Conservation (phyloP, 2,329 filamentous ascomycete species). For the Fusarium tupiense region DNA sequence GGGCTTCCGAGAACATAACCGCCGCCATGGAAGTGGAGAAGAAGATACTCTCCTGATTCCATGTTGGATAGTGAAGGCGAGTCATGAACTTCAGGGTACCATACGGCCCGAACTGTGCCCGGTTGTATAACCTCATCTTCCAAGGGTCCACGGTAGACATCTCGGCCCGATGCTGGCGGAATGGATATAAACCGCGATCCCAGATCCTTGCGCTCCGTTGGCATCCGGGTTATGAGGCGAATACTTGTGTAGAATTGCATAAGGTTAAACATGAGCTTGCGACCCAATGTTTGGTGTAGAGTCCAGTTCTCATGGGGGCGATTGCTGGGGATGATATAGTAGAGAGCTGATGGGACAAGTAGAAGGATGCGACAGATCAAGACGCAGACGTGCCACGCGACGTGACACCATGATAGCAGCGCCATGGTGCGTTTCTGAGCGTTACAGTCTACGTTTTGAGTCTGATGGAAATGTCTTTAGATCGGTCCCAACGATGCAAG, state of each 20-base stretch:
- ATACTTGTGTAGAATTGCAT: neutral
- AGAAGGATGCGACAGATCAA: neutral
- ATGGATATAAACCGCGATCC: neutral
- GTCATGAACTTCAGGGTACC: neutral
- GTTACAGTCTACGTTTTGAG: rapidly evolving
- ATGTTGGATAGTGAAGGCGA: neutral
- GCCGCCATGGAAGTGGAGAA: neutral
- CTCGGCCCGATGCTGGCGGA: neutral
- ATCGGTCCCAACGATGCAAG: rapidly evolving
- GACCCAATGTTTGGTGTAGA: neutral
- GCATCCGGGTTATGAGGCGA: neutral
- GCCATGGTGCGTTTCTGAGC: no score
- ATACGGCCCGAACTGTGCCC: neutral
- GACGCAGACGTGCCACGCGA: neutral
- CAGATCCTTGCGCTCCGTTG: neutral
- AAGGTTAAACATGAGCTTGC: neutral
- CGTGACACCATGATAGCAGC: neutral
- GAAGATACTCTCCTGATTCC: neutral
- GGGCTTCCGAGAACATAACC: neutral
- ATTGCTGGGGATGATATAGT: neutral
- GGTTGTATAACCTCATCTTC: neutral
- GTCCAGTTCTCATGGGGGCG: neutral
- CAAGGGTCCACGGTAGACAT: neutral
- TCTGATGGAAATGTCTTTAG: rapidly evolving
- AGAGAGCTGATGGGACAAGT: neutral